A percentile compares a stretch with the other conserved stretches of the same genome.
These are phyloP conservation scores for Conticribra guillardii DNA, from an alignment of 108 stramenopile species.

Conservation along the genomic window DNA sequence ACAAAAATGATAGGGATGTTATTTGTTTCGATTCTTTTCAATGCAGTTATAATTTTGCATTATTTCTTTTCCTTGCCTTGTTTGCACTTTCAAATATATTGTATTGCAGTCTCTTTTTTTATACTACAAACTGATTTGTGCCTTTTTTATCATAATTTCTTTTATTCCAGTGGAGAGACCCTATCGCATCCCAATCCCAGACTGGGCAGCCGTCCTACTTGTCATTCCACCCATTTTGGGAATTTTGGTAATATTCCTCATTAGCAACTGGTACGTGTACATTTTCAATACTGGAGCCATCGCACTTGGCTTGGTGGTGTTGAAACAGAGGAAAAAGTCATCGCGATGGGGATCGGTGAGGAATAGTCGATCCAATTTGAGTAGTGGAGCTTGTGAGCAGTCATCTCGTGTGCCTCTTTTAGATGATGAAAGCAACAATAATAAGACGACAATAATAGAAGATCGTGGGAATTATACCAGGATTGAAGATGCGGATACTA, in stretches of 20 bases:
- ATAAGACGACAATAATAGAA: too few species aligned
- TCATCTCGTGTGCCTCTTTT: too few species aligned
- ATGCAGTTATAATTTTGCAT: background rate
- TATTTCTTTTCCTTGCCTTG: background rate
- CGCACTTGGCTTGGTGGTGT: background rate
- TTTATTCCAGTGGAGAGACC: slow-evolving; percentile 34
- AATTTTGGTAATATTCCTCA: slow-evolving; percentile 28
- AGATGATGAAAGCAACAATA: too few species aligned
- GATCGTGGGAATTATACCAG: too few species aligned
- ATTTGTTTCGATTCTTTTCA: background rate
- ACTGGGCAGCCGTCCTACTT: slow-evolving; percentile 49
- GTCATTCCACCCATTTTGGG: slow-evolving; percentile 43
- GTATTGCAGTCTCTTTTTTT: background rate
- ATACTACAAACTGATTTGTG: too few species aligned
- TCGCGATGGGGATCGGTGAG: background rate
- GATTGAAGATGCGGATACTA: too few species aligned
- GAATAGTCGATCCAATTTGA: too few species aligned
- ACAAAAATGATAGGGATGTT: background rate
- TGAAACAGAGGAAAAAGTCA: background rate
- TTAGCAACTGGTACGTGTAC: slow-evolving; percentile 23
- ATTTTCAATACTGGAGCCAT: background rate
- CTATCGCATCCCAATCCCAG: slow-evolving; percentile 41
- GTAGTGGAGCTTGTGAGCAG: too few species aligned
- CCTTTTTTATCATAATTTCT: too few species aligned
- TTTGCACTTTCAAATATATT: too few species aligned